These are phyloP conservation scores for Suillus paluster DNA, from an alignment of 768 basidiomycete species.

Conservation along the genomic window DNA sequence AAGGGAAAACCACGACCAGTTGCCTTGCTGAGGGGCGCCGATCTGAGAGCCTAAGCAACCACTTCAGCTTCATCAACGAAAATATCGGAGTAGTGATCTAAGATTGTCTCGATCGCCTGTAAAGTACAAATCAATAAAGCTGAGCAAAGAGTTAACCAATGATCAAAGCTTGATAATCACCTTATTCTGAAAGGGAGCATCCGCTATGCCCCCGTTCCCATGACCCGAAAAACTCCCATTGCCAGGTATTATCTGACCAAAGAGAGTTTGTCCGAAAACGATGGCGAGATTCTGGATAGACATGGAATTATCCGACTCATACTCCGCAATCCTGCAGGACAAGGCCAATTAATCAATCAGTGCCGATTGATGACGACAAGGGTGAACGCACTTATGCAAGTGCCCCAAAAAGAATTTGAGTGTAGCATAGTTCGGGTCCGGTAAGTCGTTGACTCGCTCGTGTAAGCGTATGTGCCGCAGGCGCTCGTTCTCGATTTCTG, in stretches of 20 bases:
- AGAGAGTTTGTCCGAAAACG: conserved; percentile 97
- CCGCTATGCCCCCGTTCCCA: conserved; percentile 62
- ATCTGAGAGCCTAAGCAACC: conserved; percentile 22
- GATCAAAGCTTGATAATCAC: conserved; percentile 38
- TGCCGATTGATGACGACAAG: neutral
- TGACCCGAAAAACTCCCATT: conserved; percentile 49
- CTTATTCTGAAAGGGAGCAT: conserved; percentile 74
- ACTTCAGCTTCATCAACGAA: conserved; percentile 88
- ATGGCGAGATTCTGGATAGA: conserved; percentile 91
- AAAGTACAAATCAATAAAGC: conserved; percentile 14
- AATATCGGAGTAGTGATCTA: conserved; percentile 94
- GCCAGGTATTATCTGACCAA: conserved; percentile 65
- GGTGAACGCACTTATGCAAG: conserved; percentile 70
- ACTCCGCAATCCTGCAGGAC: conserved; percentile 67
- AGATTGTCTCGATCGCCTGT: conserved; percentile 93
- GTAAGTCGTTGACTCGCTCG: conserved; percentile 96
- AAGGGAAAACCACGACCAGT: conserved; percentile 21
- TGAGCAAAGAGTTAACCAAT: neutral
- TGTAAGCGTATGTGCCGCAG: conserved; percentile 95
- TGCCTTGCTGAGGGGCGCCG: conserved; percentile 14
- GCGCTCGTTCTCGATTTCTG: conserved; percentile 92
- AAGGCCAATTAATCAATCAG: neutral
- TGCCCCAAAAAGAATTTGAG: conserved; percentile 96
- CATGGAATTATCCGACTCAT: conserved; percentile 87
- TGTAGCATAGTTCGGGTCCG: conserved; percentile 98